Evolutionary conservation across 1,284 basidiomycete genomes (phyloP).

Genomic region (Sanghuangporus weigelae): DNA sequence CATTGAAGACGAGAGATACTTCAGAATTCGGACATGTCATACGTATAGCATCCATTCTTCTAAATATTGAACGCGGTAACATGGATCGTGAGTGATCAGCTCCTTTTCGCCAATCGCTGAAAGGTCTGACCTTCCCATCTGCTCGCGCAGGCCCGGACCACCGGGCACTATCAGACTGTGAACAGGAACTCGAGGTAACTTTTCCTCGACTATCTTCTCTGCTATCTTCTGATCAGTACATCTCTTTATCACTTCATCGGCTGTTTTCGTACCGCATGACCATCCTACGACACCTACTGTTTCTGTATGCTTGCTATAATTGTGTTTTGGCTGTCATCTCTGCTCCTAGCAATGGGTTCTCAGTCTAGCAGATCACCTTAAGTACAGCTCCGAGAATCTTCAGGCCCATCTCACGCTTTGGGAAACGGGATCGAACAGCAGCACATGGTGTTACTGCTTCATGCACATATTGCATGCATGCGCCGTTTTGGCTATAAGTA

Average conservation of each 20-base stretch:
- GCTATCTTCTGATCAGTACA: background rate
- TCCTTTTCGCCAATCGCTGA: background rate
- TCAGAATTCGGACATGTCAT: slow-evolving; percentile 71
- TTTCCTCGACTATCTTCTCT: background rate
- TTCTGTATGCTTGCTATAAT: background rate
- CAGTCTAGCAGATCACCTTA: slow-evolving; percentile 60
- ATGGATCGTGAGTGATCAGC: slow-evolving; percentile 23
- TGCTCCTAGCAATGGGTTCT: slow-evolving; percentile 51
- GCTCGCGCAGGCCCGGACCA: slow-evolving; percentile 4
- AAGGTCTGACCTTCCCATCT: background rate
- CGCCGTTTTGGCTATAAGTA: slow-evolving; percentile 54
- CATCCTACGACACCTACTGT: slow-evolving; percentile 1
- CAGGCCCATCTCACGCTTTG: slow-evolving; percentile 68
- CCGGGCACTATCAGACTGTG: slow-evolving; percentile 3
- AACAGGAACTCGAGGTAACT: slow-evolving; percentile 14
- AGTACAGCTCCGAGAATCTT: slow-evolving; percentile 60
- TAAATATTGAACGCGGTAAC: slow-evolving; percentile 34
- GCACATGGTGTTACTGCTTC: slow-evolving; percentile 71
- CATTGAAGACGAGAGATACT: slow-evolving; percentile 51
- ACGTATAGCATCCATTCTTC: slow-evolving; percentile 58
- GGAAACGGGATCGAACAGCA: slow-evolving; percentile 67
- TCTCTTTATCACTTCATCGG: background rate
- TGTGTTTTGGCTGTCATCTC: background rate
- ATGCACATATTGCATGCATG: slow-evolving; percentile 69
- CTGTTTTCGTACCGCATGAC: background rate